Evolutionary conservation across 805 yeast genomes (phyloP).

Genomic region (Tetrapisispora nanseiensis): DNA sequence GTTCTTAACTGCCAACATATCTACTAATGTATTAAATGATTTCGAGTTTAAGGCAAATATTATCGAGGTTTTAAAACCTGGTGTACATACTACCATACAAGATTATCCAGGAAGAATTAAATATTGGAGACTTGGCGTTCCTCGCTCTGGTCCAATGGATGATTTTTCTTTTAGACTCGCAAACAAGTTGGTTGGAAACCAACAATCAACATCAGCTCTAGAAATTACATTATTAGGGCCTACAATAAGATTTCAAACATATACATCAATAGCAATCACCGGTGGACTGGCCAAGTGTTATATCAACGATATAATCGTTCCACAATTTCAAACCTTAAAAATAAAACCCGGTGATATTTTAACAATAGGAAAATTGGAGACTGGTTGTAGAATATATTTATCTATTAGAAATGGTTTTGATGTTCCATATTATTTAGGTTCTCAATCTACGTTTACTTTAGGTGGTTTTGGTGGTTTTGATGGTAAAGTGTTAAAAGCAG

Average conservation of each 20-base stretch:
- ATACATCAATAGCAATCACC: slow-evolving; percentile 66
- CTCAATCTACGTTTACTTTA: slow-evolving; percentile 92
- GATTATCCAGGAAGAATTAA: slow-evolving; percentile 88
- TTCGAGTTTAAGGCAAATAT: slow-evolving; percentile 75
- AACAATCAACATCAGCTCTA: slow-evolving; percentile 72
- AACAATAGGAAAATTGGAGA: slow-evolving; percentile 65
- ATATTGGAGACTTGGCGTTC: slow-evolving; percentile 69
- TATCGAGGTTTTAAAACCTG: slow-evolving; percentile 77
- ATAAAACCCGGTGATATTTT: slow-evolving; percentile 69
- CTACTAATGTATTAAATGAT: slow-evolving; percentile 79
- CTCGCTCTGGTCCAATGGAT: slow-evolving; percentile 99
- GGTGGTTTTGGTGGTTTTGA: slow-evolving; percentile 91
- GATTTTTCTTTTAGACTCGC: slow-evolving; percentile 82
- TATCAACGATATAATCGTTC: slow-evolving; percentile 47
- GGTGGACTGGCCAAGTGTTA: slow-evolving; percentile 73
- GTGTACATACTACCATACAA: slow-evolving; percentile 93
- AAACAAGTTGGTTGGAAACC: slow-evolving; percentile 84
- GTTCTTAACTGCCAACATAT: slow-evolving; percentile 77
- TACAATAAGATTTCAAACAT: slow-evolving; percentile 71
- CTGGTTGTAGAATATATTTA: slow-evolving; percentile 85
- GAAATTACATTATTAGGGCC: slow-evolving; percentile 89
- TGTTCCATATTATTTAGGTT: slow-evolving; percentile 87
- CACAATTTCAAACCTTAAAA: slow-evolving; percentile 63
- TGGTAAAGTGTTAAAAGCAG: slow-evolving; percentile 83
- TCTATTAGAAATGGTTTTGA: slow-evolving; percentile 91